Evolutionary conservation across 192 early-diverging fungal genomes (phyloP), one percentile per base, ranked within the genome.

Genomic region (Podila epigama): DNA sequence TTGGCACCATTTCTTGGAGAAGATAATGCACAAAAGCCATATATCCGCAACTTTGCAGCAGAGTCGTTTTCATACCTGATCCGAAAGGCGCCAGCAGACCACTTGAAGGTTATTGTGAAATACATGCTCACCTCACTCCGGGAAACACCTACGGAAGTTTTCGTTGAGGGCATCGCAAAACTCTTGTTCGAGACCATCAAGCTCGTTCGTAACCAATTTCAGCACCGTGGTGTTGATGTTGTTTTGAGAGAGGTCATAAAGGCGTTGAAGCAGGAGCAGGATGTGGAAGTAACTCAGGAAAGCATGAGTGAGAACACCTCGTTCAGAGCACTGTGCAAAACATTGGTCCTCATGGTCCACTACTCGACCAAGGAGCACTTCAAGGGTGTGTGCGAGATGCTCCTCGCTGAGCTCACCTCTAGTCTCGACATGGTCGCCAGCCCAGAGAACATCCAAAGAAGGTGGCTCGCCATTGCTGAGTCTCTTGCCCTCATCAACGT

Each of bases 31-130:
- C 86, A 92, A 70, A 91, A 91, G 51, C 80, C 85, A 36, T 92
- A 92, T 81, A 89, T 96, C 28, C 90, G 95, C 41, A 86, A 89
- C 42, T 99, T 99, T 75, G 88, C 94, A 1, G 94, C 95, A 53
- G 95, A 98, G 79, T 86, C 96, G 0, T 93, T 97, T 87, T 91
- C 94, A 16, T 97, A 91, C 67, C 84, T 98, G 52, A 79, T 98
- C 52, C 86, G 96, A 28, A 96, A 94, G 77, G 84, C 90, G 13
- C 83, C 86, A 10, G 86, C 79, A 32, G 82, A 89, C 20, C 79
- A 84, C 25, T 81, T 94, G 56, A 83, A 83, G 29, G 62, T 72
- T 1, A 87, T 96, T 52, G 75, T 94, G 48, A 63, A 67, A 22
- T 87, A 88, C 67, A 90, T 92, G 3, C 63, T 95, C 6, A 79